Evolutionary conservation across 306 rosid species (phyloP).

Genomic region (Nissolia schottii): DNA sequence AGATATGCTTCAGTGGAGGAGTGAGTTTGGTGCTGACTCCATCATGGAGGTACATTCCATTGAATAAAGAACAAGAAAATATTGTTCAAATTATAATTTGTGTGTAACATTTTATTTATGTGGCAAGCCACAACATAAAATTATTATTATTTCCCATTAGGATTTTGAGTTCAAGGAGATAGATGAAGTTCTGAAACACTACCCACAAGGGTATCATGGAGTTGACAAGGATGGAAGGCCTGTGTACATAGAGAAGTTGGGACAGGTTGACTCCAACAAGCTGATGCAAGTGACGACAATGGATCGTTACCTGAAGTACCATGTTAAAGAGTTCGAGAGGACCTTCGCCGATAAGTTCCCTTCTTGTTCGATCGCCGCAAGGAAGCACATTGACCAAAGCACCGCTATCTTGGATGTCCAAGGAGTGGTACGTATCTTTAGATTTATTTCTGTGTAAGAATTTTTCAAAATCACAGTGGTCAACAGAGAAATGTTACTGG

Average conservation of each 20-base stretch:
- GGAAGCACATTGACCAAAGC: conserved; percentile 90
- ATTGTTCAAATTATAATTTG: neutral
- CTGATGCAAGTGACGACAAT: conserved; percentile 83
- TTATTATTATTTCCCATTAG: conserved; percentile 32
- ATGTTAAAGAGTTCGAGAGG: conserved; percentile 83
- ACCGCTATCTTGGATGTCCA: conserved; percentile 95
- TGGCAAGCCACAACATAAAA: neutral
- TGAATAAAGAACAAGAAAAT: neutral
- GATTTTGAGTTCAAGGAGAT: conserved; percentile 80
- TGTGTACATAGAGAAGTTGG: conserved; percentile 83
- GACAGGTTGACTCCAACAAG: conserved; percentile 76
- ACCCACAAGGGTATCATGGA: conserved; percentile 97
- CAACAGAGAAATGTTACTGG: too few species aligned
- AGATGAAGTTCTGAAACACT: conserved; percentile 79
- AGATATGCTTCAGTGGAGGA: conserved; percentile 95
- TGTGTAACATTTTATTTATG: neutral
- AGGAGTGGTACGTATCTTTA: conserved; percentile 84
- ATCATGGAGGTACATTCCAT: conserved; percentile 73
- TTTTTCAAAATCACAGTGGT: too few species aligned
- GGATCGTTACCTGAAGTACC: conserved; percentile 85
- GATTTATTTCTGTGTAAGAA: too few species aligned
- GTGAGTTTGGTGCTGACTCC: conserved; percentile 78
- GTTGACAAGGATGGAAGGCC: conserved; percentile 89
- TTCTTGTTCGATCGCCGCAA: conserved; percentile 83
- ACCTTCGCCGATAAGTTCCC: conserved; percentile 72